Conservation (phyloP, 2,329 filamentous ascomycete species). For the Volutella citrinella region DNA sequence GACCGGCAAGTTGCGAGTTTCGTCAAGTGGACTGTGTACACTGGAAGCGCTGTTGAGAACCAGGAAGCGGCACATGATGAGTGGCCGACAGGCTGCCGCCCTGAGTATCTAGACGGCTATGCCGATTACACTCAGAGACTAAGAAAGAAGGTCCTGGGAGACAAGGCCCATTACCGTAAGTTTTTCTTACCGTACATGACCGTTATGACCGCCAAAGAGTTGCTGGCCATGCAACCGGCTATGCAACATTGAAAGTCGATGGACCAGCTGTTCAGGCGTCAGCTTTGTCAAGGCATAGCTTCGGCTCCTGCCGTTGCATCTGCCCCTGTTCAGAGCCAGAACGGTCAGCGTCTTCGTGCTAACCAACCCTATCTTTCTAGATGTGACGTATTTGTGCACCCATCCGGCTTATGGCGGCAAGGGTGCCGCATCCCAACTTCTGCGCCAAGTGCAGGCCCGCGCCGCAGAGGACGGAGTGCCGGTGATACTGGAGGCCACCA, state of each 20-base stretch:
- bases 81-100: conserved; percentile 28
- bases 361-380: conserved; percentile 17
- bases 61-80: conserved; percentile 19
- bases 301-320: too few relatives aligned
- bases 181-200: conserved; percentile 11
- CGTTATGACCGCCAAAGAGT: neutral
- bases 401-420: conserved; percentile 31
- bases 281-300: too few relatives aligned
- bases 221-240: conserved; percentile 6
- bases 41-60: conserved; percentile 10
- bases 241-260: too few relatives aligned
- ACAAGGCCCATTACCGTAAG: conserved; percentile 35
- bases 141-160: conserved; percentile 29
- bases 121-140: conserved; percentile 28
- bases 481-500: conserved; percentile 38
- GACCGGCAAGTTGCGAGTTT: conserved; percentile 31
- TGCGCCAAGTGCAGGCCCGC: conserved; percentile 30
- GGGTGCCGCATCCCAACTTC: conserved; percentile 34
- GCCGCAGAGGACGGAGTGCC: conserved; percentile 30
- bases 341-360: too few relatives aligned
- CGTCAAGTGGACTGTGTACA: conserved; percentile 34
- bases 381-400: conserved; percentile 39
- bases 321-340: too few relatives aligned
- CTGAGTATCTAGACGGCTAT: conserved; percentile 33
- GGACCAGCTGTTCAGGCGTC: too few relatives aligned